Conservation (phyloP, 2,329 filamentous ascomycete species). For the Trichoderma sp. region DNA sequence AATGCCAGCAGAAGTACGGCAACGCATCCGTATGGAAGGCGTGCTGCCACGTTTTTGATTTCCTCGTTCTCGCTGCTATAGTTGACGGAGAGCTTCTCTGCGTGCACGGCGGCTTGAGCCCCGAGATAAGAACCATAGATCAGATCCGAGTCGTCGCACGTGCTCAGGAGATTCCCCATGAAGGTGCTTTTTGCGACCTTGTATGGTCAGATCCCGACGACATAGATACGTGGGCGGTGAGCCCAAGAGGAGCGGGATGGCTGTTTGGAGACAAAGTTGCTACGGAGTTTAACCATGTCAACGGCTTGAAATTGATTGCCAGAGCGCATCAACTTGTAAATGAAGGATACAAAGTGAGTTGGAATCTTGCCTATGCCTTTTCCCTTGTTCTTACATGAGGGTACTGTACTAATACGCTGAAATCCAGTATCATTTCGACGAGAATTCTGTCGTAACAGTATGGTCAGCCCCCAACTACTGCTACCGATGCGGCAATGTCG, state of each 20-base stretch:
- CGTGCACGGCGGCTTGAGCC: constrained; percentile 88
- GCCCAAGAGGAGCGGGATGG: constrained; percentile 93
- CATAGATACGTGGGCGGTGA: constrained; percentile 93
- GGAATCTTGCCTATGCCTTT: neutral
- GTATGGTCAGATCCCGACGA: constrained; percentile 99
- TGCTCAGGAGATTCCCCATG: constrained; percentile 96
- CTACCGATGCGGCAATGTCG: constrained; percentile 93
- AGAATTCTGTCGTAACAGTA: constrained; percentile 94
- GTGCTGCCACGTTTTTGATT: constrained; percentile 99
- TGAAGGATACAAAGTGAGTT: constrained; percentile 87
- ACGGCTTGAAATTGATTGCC: constrained; percentile 91
- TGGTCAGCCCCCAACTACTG: constrained; percentile 98
- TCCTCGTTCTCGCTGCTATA: constrained; percentile 92
- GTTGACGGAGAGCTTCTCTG: constrained; percentile 99
- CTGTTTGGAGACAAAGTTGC: constrained; percentile 97
- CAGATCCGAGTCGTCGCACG: constrained; percentile 98
- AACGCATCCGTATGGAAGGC: constrained; percentile 99
- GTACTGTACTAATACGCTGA: neutral
- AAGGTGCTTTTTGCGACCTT: constrained; percentile 96
- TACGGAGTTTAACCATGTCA: constrained; percentile 96
- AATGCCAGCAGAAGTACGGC: constrained; percentile 97
- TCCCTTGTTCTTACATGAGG: neutral
- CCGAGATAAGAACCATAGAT: constrained; percentile 94
- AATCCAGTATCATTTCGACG: constrained; percentile 80
- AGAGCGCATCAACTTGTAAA: constrained; percentile 98